Conservation (phyloP, 2,329 filamentous ascomycete genomes). For the Thelonectria blattea region DNA sequence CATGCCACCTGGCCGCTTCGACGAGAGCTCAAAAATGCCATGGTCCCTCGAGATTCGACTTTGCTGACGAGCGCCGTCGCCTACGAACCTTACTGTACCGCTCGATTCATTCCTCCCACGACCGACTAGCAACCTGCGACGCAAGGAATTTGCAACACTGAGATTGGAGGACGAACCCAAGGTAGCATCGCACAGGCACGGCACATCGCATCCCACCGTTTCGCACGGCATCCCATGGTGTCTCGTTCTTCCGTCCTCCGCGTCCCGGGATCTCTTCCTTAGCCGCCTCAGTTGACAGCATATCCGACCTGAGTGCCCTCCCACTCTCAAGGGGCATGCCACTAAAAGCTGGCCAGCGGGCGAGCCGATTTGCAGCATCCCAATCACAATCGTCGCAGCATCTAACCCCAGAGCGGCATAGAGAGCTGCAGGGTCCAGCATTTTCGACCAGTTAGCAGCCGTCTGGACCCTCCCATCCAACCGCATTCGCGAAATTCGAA, state of each 20-base stretch:
- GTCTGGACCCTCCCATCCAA: not conserved
- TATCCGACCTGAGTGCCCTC: conserved; percentile 5
- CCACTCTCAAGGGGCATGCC: not conserved
- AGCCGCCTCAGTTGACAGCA: conserved; percentile 14
- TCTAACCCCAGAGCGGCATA: conserved; percentile 11
- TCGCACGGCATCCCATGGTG: not conserved
- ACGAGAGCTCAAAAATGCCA: conserved; percentile 5
- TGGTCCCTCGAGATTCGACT: not conserved
- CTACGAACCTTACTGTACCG: too few species aligned
- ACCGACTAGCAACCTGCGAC: not conserved
- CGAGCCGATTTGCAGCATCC: too few species aligned
- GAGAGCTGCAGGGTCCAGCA: conserved; percentile 20
- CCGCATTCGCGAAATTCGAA: conserved; percentile 15
- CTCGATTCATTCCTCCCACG: not conserved
- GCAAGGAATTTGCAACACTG: not conserved
- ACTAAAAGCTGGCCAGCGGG: not conserved
- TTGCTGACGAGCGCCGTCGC: not conserved
- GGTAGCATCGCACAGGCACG: conserved; percentile 6
- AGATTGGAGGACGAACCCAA: not conserved
- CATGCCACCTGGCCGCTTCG: conserved; percentile 11
- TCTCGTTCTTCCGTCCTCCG: conserved; percentile 1
- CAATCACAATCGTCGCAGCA: conserved; percentile 10
- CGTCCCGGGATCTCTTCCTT: conserved; percentile 2
- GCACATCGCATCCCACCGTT: conserved; percentile 3
- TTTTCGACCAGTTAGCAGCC: conserved; percentile 11